phyloP scores from a whole-genome alignment of 2,329 filamentous ascomycete species.

The Apiospora hydei region DNA sequence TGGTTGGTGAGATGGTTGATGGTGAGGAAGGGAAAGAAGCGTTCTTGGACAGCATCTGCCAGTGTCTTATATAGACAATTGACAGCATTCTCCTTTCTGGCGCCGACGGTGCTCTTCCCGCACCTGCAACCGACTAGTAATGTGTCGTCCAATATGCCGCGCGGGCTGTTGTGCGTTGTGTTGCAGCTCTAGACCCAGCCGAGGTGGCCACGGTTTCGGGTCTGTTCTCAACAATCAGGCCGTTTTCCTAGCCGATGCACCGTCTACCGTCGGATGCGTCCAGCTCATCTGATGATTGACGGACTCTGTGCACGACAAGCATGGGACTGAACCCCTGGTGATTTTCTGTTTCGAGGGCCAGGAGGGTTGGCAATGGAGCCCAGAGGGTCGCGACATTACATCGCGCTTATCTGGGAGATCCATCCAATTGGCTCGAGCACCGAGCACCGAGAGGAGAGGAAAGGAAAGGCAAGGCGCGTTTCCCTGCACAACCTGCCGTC shows the following conservation, averaged over 20 bases:
- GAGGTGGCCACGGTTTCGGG: constrained; percentile 14
- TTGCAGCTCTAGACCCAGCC: constrained; percentile 18
- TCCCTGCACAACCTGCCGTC: background rate
- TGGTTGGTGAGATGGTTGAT: constrained; percentile 2
- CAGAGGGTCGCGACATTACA: background rate
- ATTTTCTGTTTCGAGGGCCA: constrained; percentile 11
- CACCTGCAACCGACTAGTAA: constrained; percentile 3
- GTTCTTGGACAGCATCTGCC: background rate
- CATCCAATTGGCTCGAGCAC: background rate
- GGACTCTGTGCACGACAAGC: background rate
- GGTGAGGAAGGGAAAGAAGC: background rate
- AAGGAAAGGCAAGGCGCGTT: background rate
- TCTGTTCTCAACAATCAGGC: constrained; percentile 19
- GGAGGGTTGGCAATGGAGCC: background rate
- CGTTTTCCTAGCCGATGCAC: constrained; percentile 6
- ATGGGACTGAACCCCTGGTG: constrained; percentile 9
- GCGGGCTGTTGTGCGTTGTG: background rate
- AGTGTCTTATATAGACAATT: constrained; percentile 3
- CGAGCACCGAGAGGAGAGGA: too few species aligned
- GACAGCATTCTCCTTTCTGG: background rate
- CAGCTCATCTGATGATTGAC: constrained; percentile 7
- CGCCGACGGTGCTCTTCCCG: background rate
- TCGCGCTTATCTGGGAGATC: constrained; percentile 17
- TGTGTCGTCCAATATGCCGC: background rate
- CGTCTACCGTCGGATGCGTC: background rate